Conservation (phyloP, 139 green algal genomes). For the Chlorella sp. region DNA sequence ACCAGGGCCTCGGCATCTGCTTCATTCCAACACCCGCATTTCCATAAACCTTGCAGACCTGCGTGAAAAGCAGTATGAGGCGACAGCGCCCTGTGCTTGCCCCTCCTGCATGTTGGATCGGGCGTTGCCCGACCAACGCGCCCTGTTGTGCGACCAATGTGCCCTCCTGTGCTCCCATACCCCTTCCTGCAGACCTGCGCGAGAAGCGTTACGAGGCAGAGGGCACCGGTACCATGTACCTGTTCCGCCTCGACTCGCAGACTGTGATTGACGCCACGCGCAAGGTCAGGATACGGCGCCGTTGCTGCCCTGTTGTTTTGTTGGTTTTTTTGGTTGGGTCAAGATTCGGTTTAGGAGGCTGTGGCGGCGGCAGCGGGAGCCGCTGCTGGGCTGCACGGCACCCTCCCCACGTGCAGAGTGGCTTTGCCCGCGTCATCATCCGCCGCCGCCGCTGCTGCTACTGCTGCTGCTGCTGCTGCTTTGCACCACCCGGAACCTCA, state of each 20-base stretch:
- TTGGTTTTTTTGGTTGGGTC: not conserved
- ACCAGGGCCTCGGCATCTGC: no score
- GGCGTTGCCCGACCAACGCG: no score
- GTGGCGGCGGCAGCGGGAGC: not conserved
- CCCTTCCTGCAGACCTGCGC: conserved; percentile 43
- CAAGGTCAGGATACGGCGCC: conserved; percentile 19
- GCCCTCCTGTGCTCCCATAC: not conserved
- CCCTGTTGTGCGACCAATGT: no score
- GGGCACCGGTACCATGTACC: conserved; percentile 63
- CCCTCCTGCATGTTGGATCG: no score
- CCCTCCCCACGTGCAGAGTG: no score
- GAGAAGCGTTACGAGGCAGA: conserved; percentile 74
- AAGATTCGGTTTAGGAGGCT: no score
- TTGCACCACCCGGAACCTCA: not conserved
- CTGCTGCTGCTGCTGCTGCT: no score
- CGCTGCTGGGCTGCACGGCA: no score
- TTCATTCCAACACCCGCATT: no score
- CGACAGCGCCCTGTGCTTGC: no score
- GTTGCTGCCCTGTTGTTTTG: not conserved
- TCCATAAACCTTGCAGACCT: no score
- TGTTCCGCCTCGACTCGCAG: conserved; percentile 68
- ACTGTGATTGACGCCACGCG: conserved; percentile 75
- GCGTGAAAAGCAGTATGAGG: no score
- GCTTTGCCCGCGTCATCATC: not conserved
- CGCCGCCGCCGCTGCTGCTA: not conserved